A percentile compares a stretch with the other conserved stretches of the same genome.
Conservation (phyloP, 1,284 basidiomycete genomes). For the Apiotrichum mycotoxinovorans region DNA sequence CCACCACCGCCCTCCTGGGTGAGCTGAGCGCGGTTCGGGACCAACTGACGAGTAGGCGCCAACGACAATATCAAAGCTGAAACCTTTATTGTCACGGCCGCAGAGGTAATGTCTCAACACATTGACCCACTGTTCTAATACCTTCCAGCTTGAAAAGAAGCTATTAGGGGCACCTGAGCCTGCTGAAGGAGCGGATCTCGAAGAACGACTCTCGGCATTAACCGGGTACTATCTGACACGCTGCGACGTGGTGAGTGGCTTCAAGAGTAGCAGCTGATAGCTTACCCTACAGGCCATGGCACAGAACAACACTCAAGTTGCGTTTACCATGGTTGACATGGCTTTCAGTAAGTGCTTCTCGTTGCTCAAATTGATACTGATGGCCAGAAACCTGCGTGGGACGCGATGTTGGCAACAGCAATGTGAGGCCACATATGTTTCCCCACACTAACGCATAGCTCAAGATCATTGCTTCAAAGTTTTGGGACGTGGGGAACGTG, state of each 20-base stretch:
- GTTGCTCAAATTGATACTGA: too few relatives aligned
- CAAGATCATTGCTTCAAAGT: constrained; percentile 1
- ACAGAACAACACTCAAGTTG: constrained; percentile 5
- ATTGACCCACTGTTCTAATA: neutral
- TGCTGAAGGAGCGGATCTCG: neutral
- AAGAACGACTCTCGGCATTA: neutral
- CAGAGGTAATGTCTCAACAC: neutral
- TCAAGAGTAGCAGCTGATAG: too few relatives aligned
- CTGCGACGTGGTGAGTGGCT: neutral
- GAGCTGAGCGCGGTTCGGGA: neutral
- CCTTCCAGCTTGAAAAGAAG: constrained; percentile 6
- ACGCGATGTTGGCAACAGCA: neutral
- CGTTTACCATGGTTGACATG: constrained; percentile 6
- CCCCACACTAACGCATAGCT: constrained; percentile 3
- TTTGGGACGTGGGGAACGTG: neutral
- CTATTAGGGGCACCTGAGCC: neutral
- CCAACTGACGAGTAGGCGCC: neutral
- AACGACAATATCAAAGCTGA: constrained; percentile 2
- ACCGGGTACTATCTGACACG: constrained; percentile 9
- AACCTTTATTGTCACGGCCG: neutral
- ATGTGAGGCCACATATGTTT: neutral
- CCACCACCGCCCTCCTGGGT: constrained; percentile 1
- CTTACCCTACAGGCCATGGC: constrained; percentile 1
- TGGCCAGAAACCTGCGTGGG: neutral
- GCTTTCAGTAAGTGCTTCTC: neutral